Conservation (phyloP, 1,284 basidiomycete genomes). For the Apiotrichum akiyoshidainum region DNA sequence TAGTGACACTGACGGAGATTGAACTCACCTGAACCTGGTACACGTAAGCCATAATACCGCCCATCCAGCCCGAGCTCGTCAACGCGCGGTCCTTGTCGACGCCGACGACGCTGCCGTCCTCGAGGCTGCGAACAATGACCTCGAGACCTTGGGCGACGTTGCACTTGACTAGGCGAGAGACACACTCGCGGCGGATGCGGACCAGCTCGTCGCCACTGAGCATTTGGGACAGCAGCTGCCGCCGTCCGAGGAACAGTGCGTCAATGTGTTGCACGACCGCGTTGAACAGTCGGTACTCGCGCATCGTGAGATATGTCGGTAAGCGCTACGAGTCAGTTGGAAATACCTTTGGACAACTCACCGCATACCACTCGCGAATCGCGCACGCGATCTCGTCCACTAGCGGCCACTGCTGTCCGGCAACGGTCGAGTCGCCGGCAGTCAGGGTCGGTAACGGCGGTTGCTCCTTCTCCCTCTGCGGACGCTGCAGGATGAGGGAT, state of each 20-base stretch:
- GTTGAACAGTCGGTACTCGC: conserved; percentile 87
- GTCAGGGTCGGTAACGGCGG: conserved; percentile 91
- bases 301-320: conserved; percentile 80
- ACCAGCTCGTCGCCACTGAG: conserved; percentile 82
- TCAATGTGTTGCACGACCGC: conserved; percentile 86
- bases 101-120: conserved; percentile 79
- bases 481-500: conserved; percentile 29
- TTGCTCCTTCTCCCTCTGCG: conserved; percentile 60
- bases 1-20: not conserved
- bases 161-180: conserved; percentile 78
- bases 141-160: conserved; percentile 91
- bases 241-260: conserved; percentile 79
- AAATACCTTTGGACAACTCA: conserved; percentile 44
- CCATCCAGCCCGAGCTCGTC: conserved; percentile 78
- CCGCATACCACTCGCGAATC: conserved; percentile 87
- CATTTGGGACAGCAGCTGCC: conserved; percentile 84
- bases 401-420: conserved; percentile 78
- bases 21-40: conserved; percentile 57
- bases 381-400: conserved; percentile 97
- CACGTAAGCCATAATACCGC: conserved; percentile 62
- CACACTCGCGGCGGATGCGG: conserved; percentile 78
- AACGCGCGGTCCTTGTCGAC: conserved; percentile 71
- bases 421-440: conserved; percentile 83
- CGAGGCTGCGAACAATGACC: conserved; percentile 90
- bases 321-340: conserved; percentile 53